Conservation (phyloP, 2,329 filamentous ascomycete genomes). For the Biscogniauxia sp. region DNA sequence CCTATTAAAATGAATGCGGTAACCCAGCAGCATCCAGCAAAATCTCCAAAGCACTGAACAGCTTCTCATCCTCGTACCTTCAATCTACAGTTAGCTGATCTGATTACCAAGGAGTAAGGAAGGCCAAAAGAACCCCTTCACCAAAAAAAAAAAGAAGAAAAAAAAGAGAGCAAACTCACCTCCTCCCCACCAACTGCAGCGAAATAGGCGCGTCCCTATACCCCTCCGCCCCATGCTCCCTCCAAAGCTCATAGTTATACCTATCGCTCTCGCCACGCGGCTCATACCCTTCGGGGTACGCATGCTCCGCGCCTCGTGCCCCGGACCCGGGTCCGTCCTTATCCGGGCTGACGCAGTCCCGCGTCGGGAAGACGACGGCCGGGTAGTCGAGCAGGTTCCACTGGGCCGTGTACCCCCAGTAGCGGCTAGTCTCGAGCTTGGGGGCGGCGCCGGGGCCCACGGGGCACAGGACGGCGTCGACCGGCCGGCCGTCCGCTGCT, state of each 20-base stretch:
- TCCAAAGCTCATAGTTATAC: slow-evolving; percentile 32
- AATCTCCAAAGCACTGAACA: slow-evolving; percentile 34
- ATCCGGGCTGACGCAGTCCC: slow-evolving; percentile 7
- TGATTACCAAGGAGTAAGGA: not conserved
- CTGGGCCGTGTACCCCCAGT: slow-evolving; percentile 64
- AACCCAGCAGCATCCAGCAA: slow-evolving; percentile 32
- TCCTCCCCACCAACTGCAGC: slow-evolving; percentile 38
- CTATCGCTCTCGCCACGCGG: slow-evolving; percentile 20
- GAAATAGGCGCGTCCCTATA: slow-evolving; percentile 40
- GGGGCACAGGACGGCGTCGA: slow-evolving; percentile 64
- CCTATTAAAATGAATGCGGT: slow-evolving; percentile 22
- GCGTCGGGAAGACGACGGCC: slow-evolving; percentile 57
- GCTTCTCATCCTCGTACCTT: slow-evolving; percentile 38
- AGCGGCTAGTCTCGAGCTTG: slow-evolving; percentile 47
- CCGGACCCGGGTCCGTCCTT: not conserved
- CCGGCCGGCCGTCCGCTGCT: slow-evolving; percentile 24
- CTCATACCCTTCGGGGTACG: slow-evolving; percentile 20
- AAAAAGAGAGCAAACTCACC: slow-evolving; percentile 13
- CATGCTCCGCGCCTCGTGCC: slow-evolving; percentile 5
- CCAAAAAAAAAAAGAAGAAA: not conserved
- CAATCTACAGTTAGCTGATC: not conserved
- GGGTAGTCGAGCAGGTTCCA: slow-evolving; percentile 72
- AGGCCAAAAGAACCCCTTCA: no score
- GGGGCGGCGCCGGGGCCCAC: slow-evolving; percentile 47
- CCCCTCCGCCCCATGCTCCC: slow-evolving; percentile 33